Conservation (phyloP, 306 rosid genomes). For the Castanea crenata region DNA sequence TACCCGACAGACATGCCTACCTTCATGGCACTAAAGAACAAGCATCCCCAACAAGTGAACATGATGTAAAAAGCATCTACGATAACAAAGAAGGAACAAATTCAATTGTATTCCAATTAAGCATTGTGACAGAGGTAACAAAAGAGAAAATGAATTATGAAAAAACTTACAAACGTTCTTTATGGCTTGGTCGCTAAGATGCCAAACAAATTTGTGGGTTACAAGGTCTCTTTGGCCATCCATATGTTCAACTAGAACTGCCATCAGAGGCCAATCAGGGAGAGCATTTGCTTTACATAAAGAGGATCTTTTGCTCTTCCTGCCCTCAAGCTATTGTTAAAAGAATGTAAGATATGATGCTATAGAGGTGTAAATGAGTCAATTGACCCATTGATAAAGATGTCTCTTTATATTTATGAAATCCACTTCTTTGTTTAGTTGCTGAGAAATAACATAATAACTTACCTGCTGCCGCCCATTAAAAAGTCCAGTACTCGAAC, state of each 20-base stretch:
- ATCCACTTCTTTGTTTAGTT: neutral
- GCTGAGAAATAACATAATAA: neutral
- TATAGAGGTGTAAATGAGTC: too few species aligned
- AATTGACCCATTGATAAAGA: too few species aligned
- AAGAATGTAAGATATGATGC: neutral
- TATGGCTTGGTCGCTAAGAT: slow-evolving; percentile 72
- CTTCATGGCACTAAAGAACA: slow-evolving; percentile 92
- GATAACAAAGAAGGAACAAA: neutral
- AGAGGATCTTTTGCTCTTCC: slow-evolving; percentile 45
- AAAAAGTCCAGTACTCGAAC: slow-evolving; percentile 46
- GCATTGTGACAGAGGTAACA: neutral
- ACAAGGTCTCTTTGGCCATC: slow-evolving; percentile 48
- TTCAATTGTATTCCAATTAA: neutral
- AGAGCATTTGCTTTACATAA: slow-evolving; percentile 58
- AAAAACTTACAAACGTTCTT: slow-evolving; percentile 75
- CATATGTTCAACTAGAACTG: slow-evolving; percentile 49
- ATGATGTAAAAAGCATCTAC: slow-evolving; percentile 51
- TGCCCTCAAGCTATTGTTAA: slow-evolving; percentile 28
- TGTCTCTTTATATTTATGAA: too few species aligned
- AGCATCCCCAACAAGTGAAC: slow-evolving; percentile 92
- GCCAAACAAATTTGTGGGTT: slow-evolving; percentile 44
- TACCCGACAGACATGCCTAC: slow-evolving; percentile 21
- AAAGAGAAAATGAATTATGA: neutral
- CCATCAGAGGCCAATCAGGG: slow-evolving; percentile 58
- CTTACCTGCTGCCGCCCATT: slow-evolving; percentile 41